These are phyloP conservation scores for Petunia axillaris DNA, from an alignment of 257 asterid species.

Conservation along the genomic window DNA sequence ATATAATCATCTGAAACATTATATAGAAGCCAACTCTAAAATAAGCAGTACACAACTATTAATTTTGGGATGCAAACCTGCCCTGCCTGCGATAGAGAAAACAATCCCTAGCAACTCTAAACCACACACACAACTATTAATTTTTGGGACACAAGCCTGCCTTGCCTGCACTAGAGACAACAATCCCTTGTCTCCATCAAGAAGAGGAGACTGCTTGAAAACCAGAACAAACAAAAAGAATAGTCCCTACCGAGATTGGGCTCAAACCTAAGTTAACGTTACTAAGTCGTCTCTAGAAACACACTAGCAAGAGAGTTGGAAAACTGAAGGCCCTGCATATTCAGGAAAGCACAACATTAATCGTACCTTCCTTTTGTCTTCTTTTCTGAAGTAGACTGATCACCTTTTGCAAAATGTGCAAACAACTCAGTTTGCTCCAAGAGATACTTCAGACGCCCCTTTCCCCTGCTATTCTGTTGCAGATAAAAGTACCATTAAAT, in stretches of 20 bases:
- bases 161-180: neutral
- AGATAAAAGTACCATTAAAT: constrained; percentile 16
- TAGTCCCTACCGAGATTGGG: neutral
- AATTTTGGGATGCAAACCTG: constrained; percentile 12
- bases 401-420: constrained; percentile 98
- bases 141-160: constrained; percentile 17
- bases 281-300: too few relatives aligned
- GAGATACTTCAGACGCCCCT: constrained; percentile 90
- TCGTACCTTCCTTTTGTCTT: constrained; percentile 81
- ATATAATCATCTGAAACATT: neutral
- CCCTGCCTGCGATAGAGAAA: neutral
- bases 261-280: too few relatives aligned
- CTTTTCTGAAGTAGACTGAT: constrained; percentile 64
- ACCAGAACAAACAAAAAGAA: neutral
- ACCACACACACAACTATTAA: neutral
- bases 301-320: neutral
- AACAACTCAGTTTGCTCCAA: constrained; percentile 97
- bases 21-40: neutral
- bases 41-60: neutral
- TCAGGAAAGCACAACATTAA: neutral
- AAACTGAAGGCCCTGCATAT: neutral
- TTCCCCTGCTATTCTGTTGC: constrained; percentile 87
- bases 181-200: constrained; percentile 15
- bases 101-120: neutral
- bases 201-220: constrained; percentile 3